A percentile compares a stretch with the other conserved stretches of the same genome.
These are phyloP conservation scores for Fusarium sp. DNA, from an alignment of 2,329 filamentous ascomycete species.

Conservation along the genomic window DNA sequence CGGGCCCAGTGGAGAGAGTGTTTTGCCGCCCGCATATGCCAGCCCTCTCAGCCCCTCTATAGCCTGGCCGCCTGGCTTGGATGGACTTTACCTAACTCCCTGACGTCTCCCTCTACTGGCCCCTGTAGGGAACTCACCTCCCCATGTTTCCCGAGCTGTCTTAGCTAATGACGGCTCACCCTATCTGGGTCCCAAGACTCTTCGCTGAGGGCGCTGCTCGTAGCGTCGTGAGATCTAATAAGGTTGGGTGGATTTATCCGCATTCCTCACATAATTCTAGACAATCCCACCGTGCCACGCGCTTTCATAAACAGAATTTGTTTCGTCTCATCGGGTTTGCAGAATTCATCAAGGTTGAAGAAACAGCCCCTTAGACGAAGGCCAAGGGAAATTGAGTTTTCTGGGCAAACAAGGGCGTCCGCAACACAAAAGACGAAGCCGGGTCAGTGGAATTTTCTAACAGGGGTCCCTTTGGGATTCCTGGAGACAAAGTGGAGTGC, in stretches of 20 bases:
- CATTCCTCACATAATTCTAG: slow-evolving; percentile 20
- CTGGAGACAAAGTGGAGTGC: slow-evolving; percentile 24
- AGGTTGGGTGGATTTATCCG: slow-evolving; percentile 31
- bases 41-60: slow-evolving; percentile 25
- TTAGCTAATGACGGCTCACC: slow-evolving; percentile 22
- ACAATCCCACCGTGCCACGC: neutral
- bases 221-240: slow-evolving; percentile 22
- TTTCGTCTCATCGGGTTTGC: neutral
- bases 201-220: slow-evolving; percentile 41
- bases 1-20: slow-evolving; percentile 25
- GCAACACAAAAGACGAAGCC: neutral
- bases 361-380: neutral
- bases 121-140: slow-evolving; percentile 10
- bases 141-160: slow-evolving; percentile 20
- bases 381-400: neutral
- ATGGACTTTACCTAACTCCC: neutral
- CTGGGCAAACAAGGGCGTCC: neutral
- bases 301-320: neutral
- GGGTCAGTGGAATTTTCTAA: neutral
- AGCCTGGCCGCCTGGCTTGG: neutral
- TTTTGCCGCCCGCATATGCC: slow-evolving; percentile 32
- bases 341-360: neutral
- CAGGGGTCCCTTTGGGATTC: slow-evolving; percentile 14
- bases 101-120: neutral
- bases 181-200: slow-evolving; percentile 29